Percentiles rank a stretch among this genome's conserved stretches.
phyloP scores from a whole-genome alignment of 139 green algal genomes.

The Ulvella scutata region DNA sequence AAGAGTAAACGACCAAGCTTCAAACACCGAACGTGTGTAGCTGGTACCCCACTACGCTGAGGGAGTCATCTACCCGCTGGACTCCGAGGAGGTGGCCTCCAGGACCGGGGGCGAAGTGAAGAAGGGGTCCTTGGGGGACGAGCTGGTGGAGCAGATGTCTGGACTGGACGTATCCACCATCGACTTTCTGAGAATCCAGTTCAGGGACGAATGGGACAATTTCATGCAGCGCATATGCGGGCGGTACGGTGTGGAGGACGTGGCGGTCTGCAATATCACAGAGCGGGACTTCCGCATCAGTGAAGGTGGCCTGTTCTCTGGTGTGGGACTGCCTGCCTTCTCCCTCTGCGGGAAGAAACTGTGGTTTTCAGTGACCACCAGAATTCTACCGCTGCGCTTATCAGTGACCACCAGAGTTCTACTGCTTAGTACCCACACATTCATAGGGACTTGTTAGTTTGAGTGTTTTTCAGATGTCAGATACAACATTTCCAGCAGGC shows the following conservation, averaged over 20 bases:
- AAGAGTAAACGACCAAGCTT: not conserved
- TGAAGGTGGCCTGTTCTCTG: slow-evolving; percentile 10
- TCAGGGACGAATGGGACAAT: slow-evolving; percentile 18
- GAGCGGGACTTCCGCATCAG: slow-evolving; percentile 34
- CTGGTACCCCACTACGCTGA: slow-evolving; percentile 14
- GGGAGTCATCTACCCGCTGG: slow-evolving; percentile 43
- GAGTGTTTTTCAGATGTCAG: too few species aligned
- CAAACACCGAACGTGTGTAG: not conserved
- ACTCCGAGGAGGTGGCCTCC: slow-evolving; percentile 8
- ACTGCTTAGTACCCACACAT: too few species aligned
- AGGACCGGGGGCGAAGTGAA: slow-evolving; percentile 11
- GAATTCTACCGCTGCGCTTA: too few species aligned
- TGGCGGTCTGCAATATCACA: slow-evolving; percentile 13
- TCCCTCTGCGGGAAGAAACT: too few species aligned
- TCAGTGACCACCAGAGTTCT: too few species aligned
- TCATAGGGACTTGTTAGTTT: too few species aligned
- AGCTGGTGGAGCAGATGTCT: slow-evolving; percentile 21
- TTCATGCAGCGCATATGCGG: slow-evolving; percentile 14
- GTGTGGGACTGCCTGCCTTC: not conserved
- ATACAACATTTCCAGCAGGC: too few species aligned
- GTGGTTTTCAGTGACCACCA: too few species aligned
- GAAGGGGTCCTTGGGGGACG: slow-evolving; percentile 7
- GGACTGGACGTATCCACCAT: slow-evolving; percentile 21
- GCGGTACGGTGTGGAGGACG: slow-evolving; percentile 17
- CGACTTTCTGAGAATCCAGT: slow-evolving; percentile 9